phyloP scores from a whole-genome alignment of 768 basidiomycete genomes.

The Leccinum obscurum region DNA sequence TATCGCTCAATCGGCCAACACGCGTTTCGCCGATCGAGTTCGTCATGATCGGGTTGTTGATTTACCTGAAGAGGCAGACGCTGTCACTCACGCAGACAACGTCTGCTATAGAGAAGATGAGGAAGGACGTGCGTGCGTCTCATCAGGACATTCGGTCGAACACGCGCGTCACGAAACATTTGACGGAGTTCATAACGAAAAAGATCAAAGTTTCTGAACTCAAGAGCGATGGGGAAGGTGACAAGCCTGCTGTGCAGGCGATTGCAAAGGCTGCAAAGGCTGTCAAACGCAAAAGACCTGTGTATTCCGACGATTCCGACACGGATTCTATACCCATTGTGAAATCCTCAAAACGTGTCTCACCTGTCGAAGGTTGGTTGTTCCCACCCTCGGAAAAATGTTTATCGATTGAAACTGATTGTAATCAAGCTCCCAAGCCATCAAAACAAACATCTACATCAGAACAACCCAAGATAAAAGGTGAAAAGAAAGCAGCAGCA shows the following conservation, averaged over 20 bases:
- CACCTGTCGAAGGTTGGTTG: conserved; percentile 18
- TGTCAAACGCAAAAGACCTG: conserved; percentile 29
- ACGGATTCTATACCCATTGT: conserved; percentile 14
- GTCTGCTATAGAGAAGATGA: conserved; percentile 42
- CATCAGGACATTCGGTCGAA: conserved; percentile 45
- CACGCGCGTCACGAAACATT: conserved; percentile 33
- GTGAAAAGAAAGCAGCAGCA: conserved; percentile 6
- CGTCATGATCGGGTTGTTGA: conserved; percentile 44
- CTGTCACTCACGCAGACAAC: conserved; percentile 43
- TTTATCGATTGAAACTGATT: background rate
- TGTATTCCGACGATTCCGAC: conserved; percentile 28
- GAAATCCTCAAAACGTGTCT: conserved; percentile 13
- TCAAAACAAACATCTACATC: conserved; percentile 8
- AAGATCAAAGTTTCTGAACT: conserved; percentile 35
- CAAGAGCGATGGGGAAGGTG: conserved; percentile 33
- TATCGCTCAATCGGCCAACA: conserved; percentile 34
- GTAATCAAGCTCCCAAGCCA: conserved; percentile 15
- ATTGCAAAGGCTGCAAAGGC: conserved; percentile 13
- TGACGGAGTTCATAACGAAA: conserved; percentile 34
- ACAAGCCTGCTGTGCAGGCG: conserved; percentile 26
- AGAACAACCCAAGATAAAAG: conserved; percentile 5
- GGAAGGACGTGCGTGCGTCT: conserved; percentile 37
- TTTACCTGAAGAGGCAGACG: conserved; percentile 35
- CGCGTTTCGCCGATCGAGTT: conserved; percentile 46
- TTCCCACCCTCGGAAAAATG: background rate